A percentile compares a stretch with the other conserved stretches of the same genome.
Evolutionary conservation across 2,329 filamentous ascomycete species (phyloP).

Genomic region (Ceratocystiopsis brevicomis): DNA sequence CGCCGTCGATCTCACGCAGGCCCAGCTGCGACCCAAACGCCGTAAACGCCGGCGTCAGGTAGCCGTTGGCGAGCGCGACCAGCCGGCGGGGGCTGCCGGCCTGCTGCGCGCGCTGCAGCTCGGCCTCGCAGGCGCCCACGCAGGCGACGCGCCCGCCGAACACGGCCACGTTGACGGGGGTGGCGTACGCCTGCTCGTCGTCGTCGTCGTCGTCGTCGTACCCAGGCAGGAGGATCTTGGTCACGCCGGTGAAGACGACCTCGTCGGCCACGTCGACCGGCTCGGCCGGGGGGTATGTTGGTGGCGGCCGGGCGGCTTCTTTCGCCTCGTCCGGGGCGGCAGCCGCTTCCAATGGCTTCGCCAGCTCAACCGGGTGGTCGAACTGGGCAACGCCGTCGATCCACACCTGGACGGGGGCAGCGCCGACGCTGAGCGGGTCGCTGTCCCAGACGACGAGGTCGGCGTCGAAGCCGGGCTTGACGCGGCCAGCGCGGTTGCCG

Average conservation of each 20-base stretch:
- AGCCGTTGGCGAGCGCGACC: conserved; percentile 35
- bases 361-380: conserved; percentile 32
- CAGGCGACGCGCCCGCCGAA: conserved; percentile 35
- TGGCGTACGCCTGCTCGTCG: conserved; percentile 3
- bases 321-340: conserved; percentile 21
- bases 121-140: conserved; percentile 28
- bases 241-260: conserved; percentile 37
- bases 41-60: conserved; percentile 40
- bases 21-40: conserved; percentile 42
- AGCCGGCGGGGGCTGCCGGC: conserved; percentile 13
- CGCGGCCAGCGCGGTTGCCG: conserved; percentile 37
- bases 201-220: conserved; percentile 16
- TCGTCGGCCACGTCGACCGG: conserved; percentile 20
- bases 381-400: conserved; percentile 43
- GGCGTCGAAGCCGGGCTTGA: conserved; percentile 42
- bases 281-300: conserved; percentile 20
- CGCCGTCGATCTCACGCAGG: conserved; percentile 42
- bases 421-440: conserved; percentile 40
- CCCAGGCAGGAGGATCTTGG: conserved; percentile 29
- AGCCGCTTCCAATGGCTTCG: conserved; percentile 25
- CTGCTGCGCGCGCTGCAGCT: too few relatives aligned
- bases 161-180: conserved; percentile 24
- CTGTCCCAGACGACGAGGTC: conserved; percentile 45
- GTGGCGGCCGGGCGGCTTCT: conserved; percentile 13
- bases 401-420: conserved; percentile 41